Conservation (phyloP, 2,329 filamentous ascomycete genomes). For the Fusarium setosum region DNA sequence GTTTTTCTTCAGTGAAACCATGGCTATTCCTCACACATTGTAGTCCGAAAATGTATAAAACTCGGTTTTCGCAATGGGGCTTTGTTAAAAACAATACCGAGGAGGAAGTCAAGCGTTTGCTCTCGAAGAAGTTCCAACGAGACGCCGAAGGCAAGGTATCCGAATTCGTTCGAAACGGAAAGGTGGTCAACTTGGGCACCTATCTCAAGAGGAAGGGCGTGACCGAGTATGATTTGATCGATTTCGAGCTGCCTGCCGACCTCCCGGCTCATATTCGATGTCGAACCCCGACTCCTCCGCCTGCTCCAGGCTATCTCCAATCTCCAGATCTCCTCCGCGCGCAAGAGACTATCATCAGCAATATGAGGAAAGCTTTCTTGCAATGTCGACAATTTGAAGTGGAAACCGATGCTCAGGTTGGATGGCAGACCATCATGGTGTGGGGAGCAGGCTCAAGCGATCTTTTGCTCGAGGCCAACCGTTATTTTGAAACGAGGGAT, state of each 20-base stretch:
- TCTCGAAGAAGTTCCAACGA: constrained; percentile 64
- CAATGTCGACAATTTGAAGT: constrained; percentile 57
- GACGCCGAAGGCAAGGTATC: constrained; percentile 65
- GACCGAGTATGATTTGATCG: constrained; percentile 63
- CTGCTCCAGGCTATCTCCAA: constrained; percentile 53
- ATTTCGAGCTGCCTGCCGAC: constrained; percentile 56
- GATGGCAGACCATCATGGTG: constrained; percentile 56
- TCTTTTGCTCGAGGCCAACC: constrained; percentile 57
- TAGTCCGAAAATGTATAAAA: constrained; percentile 67
- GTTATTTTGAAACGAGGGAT: constrained; percentile 54
- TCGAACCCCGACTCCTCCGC: constrained; percentile 58
- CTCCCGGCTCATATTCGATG: constrained; percentile 57
- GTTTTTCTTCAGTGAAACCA: constrained; percentile 22
- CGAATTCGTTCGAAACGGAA: constrained; percentile 63
- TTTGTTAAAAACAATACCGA: constrained; percentile 67
- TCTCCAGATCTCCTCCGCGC: constrained; percentile 57
- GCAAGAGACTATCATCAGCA: constrained; percentile 56
- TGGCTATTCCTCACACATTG: constrained; percentile 19
- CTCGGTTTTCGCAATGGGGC: constrained; percentile 65
- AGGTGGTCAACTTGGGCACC: constrained; percentile 62
- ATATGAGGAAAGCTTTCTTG: constrained; percentile 57
- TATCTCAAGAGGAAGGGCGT: constrained; percentile 65
- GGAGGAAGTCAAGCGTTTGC: constrained; percentile 61
- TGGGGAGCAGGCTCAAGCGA: constrained; percentile 59
- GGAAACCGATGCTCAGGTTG: constrained; percentile 50